Percentiles rank a stretch among this genome's conserved stretches.
Conservation (phyloP, 2,329 filamentous ascomycete genomes). For the Metarhizium rileyi region DNA sequence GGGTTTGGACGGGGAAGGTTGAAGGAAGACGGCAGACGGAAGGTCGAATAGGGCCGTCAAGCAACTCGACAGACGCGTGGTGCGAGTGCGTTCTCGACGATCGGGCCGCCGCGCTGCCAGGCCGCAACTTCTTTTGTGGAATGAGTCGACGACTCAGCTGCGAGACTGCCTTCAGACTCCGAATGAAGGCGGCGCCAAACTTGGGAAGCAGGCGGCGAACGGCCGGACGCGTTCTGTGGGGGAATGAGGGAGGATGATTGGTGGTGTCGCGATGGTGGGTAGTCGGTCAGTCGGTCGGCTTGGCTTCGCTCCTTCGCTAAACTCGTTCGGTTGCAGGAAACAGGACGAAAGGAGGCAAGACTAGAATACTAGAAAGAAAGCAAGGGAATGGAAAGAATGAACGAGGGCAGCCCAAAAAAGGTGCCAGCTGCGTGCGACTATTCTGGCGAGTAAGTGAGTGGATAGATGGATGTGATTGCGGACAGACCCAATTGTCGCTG, state of each 20-base stretch:
- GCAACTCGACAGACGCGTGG: background rate
- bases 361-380: too few relatives aligned
- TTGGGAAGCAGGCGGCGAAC: background rate
- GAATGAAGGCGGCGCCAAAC: background rate
- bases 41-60: background rate
- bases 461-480: too few relatives aligned
- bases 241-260: background rate
- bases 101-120: background rate
- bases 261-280: background rate
- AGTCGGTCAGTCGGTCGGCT: background rate
- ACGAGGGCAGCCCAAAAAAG: too few relatives aligned
- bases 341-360: background rate
- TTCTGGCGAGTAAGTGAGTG: too few relatives aligned
- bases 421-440: too few relatives aligned
- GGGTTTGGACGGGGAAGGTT: too few relatives aligned
- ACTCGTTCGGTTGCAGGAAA: background rate
- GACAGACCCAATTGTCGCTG: too few relatives aligned
- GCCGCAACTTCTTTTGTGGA: background rate
- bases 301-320: too few relatives aligned
- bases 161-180: background rate
- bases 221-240: slow-evolving; percentile 1
- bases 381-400: too few relatives aligned
- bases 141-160: background rate
- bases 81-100: background rate
- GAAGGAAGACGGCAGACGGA: background rate